Conservation (phyloP, 1,284 basidiomycete species). For the Malassezia psittaci region DNA sequence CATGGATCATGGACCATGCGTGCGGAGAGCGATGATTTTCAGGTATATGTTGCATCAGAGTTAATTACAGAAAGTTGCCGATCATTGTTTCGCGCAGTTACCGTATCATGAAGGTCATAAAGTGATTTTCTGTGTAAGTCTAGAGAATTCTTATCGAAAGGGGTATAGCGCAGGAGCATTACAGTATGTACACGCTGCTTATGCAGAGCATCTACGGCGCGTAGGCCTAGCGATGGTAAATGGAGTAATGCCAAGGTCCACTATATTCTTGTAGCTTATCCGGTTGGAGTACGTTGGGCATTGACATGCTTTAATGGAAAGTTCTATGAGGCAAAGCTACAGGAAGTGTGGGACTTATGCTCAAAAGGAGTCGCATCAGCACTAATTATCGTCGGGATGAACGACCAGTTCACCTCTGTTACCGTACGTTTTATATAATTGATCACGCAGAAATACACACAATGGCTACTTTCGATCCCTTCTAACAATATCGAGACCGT, state of each 20-base stretch:
- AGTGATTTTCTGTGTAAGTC: background rate
- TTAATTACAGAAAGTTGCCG: background rate
- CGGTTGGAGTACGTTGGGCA: slow-evolving; percentile 17
- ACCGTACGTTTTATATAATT: background rate
- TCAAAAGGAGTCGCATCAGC: background rate
- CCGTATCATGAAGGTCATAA: too few relatives aligned
- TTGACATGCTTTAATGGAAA: slow-evolving; percentile 7
- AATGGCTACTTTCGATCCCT: background rate
- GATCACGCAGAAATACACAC: background rate
- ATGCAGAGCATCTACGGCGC: slow-evolving; percentile 1
- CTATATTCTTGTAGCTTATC: slow-evolving; percentile 19
- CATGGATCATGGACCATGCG: slow-evolving; percentile 16
- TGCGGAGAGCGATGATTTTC: slow-evolving; percentile 15
- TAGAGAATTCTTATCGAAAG: background rate
- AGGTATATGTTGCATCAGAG: background rate
- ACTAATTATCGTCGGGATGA: slow-evolving; percentile 8
- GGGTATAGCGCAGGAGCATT: slow-evolving; percentile 20
- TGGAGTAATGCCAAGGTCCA: background rate
- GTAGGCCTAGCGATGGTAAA: background rate
- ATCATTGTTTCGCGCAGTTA: background rate
- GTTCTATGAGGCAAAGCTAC: background rate
- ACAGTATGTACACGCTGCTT: slow-evolving; percentile 6
- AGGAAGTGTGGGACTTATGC: background rate
- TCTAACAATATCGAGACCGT: too few relatives aligned
- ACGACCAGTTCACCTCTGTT: slow-evolving; percentile 18